Conservation (phyloP, 2,329 filamentous ascomycete species). For the Metarhizium humberi region DNA sequence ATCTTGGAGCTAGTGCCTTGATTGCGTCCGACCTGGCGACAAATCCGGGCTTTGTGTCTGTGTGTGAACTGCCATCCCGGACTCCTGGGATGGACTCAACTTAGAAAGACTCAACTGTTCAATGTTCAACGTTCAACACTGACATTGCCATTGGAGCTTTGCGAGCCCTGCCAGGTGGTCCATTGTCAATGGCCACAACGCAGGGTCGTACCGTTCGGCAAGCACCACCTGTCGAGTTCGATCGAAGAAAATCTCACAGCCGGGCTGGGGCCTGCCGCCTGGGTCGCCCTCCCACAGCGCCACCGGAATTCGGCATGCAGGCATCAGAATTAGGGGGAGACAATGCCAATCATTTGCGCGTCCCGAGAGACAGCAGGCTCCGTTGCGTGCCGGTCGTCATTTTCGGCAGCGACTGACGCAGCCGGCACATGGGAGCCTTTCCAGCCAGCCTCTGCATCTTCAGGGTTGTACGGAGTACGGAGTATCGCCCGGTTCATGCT, state of each 20-base stretch:
- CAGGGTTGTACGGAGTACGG: too few relatives aligned
- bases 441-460: too few relatives aligned
- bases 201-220: neutral
- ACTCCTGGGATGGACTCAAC: too few relatives aligned
- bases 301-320: neutral
- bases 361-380: neutral
- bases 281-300: neutral
- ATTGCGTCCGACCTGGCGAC: too few relatives aligned
- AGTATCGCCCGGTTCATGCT: too few relatives aligned
- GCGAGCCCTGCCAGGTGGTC: neutral
- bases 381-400: neutral
- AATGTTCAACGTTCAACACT: neutral
- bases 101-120: too few relatives aligned
- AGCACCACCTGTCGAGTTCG: neutral
- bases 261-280: neutral
- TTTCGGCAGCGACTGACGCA: neutral
- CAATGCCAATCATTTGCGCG: neutral
- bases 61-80: too few relatives aligned
- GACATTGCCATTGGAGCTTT: neutral
- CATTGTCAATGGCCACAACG: neutral
- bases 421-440: neutral
- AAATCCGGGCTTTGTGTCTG: too few relatives aligned
- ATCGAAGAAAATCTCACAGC: neutral
- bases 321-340: neutral
- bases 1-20: too few relatives aligned